Conservation (phyloP, 1,284 basidiomycete species). For the Puccinia coronata region DNA sequence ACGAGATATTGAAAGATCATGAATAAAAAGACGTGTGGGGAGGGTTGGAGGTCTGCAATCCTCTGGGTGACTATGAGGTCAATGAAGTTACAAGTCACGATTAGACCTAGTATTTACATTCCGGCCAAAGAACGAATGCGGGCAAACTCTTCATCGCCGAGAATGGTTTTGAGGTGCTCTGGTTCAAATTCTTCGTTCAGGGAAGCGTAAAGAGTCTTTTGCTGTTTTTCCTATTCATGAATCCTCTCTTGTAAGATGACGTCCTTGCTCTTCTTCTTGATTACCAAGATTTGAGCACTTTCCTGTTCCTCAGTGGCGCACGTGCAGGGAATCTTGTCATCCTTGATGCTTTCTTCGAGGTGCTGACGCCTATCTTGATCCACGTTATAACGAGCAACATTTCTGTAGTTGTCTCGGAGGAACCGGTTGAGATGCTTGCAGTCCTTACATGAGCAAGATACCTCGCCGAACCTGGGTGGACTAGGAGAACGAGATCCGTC, state of each 20-base stretch:
- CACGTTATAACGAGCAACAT: neutral
- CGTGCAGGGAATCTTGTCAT: neutral
- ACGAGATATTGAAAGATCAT: too few relatives aligned
- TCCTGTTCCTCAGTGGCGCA: neutral
- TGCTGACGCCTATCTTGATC: neutral
- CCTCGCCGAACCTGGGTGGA: neutral
- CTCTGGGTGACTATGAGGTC: too few relatives aligned
- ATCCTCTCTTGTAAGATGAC: neutral
- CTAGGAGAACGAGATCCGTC: too few relatives aligned
- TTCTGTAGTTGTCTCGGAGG: neutral
- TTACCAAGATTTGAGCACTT: neutral
- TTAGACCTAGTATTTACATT: too few relatives aligned
- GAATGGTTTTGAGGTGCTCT: neutral
- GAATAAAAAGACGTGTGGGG: too few relatives aligned
- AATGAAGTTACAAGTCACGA: too few relatives aligned
- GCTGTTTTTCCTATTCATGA: neutral
- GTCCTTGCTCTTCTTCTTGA: neutral
- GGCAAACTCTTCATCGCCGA: neutral
- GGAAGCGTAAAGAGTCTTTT: neutral
- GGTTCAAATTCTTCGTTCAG: neutral
- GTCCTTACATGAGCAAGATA: neutral
- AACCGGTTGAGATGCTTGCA: neutral
- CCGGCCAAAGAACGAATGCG: too few relatives aligned
- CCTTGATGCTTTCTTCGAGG: neutral
- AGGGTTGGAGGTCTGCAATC: too few relatives aligned